Conservation (phyloP, 768 basidiomycete genomes). For the Suillus alpinus region DNA sequence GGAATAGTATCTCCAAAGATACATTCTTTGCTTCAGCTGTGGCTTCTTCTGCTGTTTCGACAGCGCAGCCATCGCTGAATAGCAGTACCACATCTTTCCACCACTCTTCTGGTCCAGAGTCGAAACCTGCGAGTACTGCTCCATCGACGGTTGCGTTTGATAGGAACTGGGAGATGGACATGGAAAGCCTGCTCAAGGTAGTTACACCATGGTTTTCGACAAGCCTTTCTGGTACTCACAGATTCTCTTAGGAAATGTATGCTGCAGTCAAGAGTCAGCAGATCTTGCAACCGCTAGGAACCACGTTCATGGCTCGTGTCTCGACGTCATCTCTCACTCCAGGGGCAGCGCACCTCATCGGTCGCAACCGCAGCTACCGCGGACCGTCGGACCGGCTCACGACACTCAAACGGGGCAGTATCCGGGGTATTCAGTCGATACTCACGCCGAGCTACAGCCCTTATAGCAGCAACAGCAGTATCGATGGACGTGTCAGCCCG, state of each 20-base stretch:
- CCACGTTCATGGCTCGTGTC: slow-evolving; percentile 37
- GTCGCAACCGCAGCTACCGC: slow-evolving; percentile 71
- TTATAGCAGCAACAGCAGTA: slow-evolving; percentile 79
- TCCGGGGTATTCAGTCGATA: slow-evolving; percentile 83
- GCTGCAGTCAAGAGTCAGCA: slow-evolving; percentile 86
- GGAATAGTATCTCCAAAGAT: slow-evolving; percentile 75
- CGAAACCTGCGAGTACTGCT: slow-evolving; percentile 31
- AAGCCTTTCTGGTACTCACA: slow-evolving; percentile 2
- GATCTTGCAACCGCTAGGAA: slow-evolving; percentile 77
- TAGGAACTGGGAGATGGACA: slow-evolving; percentile 79
- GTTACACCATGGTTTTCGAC: slow-evolving; percentile 9
- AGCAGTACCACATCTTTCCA: slow-evolving; percentile 67
- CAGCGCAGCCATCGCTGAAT: slow-evolving; percentile 42
- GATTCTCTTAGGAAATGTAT: slow-evolving; percentile 79
- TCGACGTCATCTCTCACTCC: slow-evolving; percentile 60
- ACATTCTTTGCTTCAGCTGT: slow-evolving; percentile 41
- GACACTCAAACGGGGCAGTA: slow-evolving; percentile 86
- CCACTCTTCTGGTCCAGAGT: slow-evolving; percentile 41
- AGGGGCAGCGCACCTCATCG: slow-evolving; percentile 42
- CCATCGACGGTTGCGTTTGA: slow-evolving; percentile 47
- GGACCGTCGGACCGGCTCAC: slow-evolving; percentile 68
- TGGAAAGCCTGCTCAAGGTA: slow-evolving; percentile 86
- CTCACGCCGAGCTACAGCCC: slow-evolving; percentile 71
- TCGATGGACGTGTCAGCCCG: slow-evolving; percentile 90
- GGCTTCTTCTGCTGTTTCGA: slow-evolving; percentile 32